These are phyloP conservation scores for Podospora fimiseda DNA, from an alignment of 495 filamentous ascomycete genomes.

Conservation along the genomic window DNA sequence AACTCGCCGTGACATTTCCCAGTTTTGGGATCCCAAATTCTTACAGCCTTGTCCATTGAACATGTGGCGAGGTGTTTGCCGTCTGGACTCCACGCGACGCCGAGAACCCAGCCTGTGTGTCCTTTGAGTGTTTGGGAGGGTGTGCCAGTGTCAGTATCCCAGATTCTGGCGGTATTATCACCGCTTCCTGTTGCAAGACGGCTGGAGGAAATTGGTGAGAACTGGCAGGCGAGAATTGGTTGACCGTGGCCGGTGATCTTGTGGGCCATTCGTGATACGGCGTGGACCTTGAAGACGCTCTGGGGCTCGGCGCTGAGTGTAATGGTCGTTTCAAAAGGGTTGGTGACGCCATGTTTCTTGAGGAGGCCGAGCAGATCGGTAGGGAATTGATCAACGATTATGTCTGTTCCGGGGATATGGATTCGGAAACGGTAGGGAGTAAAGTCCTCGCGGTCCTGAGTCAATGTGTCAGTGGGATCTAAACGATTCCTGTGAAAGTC, in stretches of 20 bases:
- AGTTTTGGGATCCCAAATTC: conserved; percentile 82
- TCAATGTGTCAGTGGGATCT: neutral
- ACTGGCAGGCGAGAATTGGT: conserved; percentile 80
- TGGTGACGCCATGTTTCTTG: conserved; percentile 42
- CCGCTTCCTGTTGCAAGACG: conserved; percentile 85
- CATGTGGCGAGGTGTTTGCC: conserved; percentile 79
- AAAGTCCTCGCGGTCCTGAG: conserved; percentile 63
- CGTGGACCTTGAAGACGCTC: conserved; percentile 88
- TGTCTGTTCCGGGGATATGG: conserved; percentile 51
- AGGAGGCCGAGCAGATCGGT: conserved; percentile 41
- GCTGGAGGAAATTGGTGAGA: conserved; percentile 75
- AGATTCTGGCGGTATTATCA: conserved; percentile 86
- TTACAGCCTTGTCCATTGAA: conserved; percentile 85
- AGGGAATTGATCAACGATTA: conserved; percentile 70
- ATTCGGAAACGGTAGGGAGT: conserved; percentile 85
- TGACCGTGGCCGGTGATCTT: conserved; percentile 88
- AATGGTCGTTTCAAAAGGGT: conserved; percentile 50
- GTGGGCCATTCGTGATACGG: conserved; percentile 82
- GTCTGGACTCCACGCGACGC: conserved; percentile 80
- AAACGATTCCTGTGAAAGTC: too few species aligned
- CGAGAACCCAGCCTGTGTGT: conserved; percentile 89
- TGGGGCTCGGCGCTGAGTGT: conserved; percentile 81
- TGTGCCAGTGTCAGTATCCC: conserved; percentile 93
- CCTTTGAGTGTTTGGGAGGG: conserved; percentile 85
- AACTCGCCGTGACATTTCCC: conserved; percentile 73